Evolutionary conservation across 2,329 filamentous ascomycete genomes (phyloP), one percentile per base, ranked within the genome.

Genomic region (Chalara sp.): DNA sequence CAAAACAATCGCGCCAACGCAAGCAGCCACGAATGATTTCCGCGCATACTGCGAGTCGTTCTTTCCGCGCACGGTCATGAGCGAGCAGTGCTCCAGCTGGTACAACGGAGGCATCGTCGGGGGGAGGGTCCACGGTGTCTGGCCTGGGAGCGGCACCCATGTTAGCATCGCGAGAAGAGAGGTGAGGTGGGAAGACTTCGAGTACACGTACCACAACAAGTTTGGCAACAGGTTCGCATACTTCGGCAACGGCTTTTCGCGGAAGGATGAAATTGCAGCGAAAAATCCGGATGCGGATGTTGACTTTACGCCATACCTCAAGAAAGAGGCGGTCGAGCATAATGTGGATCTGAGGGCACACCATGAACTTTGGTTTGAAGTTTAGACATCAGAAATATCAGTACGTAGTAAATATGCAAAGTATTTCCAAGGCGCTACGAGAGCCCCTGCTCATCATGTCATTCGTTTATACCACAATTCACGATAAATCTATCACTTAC

Each of bases 31-130:
- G 0, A 40, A 47, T 13, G 47, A 53, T 31, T 53, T 53, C 28
- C 82, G 85, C 33, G 81, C 86, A 56, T 83, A 81, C 63, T 72
- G 70, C 31, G 74, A 80, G 53, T 73, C 74, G 1, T 80, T 78
- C 61, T 80, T 80, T 58, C 64, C 67, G 0, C 72, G 64, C 12
- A 80, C 76, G 0, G 76, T 80, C 1, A 62, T 83, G 48, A 72
- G 74, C 0, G 79, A 83, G 48, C 76, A 78, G 50, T 88, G 85
- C 63, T 80, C 77, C 41, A 84, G 80, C 0, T 88, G 85, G 85
- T 85, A 85, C 55, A 88, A 88, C 52, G 49, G 49, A 11, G 80
- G 79, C 0, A 68, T 69, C 5, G 76, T 82, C 0, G 84, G 83
- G 0, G 76, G 72, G 0, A 69, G 82, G 3, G 80, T 88, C 31